Evolutionary conservation across 805 yeast genomes (phyloP).

Genomic region (Ogataea ramenticola): DNA sequence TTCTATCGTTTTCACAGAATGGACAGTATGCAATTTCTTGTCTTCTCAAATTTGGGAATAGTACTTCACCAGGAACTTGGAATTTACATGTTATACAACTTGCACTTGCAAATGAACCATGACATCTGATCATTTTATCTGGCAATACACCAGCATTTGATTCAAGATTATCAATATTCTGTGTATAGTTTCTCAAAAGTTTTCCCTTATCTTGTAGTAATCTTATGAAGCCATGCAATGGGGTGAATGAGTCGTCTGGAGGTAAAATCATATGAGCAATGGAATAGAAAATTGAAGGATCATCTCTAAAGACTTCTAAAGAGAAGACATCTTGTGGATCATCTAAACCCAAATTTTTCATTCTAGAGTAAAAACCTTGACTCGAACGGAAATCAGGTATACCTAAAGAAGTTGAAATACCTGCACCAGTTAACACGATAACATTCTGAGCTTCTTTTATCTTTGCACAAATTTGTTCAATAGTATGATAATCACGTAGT

Average conservation of each 20-base stretch:
- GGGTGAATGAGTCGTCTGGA: constrained; percentile 57
- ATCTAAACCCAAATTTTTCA: constrained; percentile 58
- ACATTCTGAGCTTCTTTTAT: constrained; percentile 52
- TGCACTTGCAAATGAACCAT: constrained; percentile 87
- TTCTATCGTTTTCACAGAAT: constrained; percentile 43
- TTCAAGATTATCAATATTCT: constrained; percentile 84
- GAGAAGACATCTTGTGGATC: constrained; percentile 93
- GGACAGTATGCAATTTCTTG: constrained; percentile 69
- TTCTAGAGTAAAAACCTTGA: constrained; percentile 72
- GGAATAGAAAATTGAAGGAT: constrained; percentile 78
- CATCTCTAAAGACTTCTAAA: constrained; percentile 57
- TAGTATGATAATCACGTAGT: constrained; percentile 42
- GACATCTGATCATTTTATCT: constrained; percentile 77
- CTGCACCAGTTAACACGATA: constrained; percentile 85
- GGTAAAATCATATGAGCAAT: constrained; percentile 83
- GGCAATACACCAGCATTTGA: constrained; percentile 65
- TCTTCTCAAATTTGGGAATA: constrained; percentile 52
- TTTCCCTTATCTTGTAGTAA: constrained; percentile 69
- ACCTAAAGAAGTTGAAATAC: constrained; percentile 83
- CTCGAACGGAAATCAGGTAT: constrained; percentile 90
- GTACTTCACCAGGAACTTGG: constrained; percentile 55
- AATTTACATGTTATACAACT: constrained; percentile 73
- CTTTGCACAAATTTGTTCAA: constrained; percentile 51
- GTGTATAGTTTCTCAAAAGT: constrained; percentile 79
- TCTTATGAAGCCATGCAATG: constrained; percentile 75